Evolutionary conservation across 495 filamentous ascomycete genomes (phyloP), one percentile per base, ranked within the genome.

Genomic region (Clohesyomyces aquaticus): DNA sequence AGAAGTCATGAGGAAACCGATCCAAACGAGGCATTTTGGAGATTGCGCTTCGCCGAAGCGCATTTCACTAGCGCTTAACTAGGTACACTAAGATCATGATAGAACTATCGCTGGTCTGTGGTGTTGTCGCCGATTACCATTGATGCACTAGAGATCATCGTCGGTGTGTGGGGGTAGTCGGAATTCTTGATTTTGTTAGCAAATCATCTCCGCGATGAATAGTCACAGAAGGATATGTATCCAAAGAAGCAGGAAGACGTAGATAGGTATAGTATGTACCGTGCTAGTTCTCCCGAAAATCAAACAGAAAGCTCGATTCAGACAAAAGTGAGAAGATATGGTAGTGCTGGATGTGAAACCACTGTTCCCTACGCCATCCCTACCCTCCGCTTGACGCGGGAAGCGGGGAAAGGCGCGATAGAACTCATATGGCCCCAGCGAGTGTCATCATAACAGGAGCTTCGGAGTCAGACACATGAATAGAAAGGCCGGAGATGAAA

Each of bases 351-450:
- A 19, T 57, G 22, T 43, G 54, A 23, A 57, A 46, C 16, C 54
- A 26, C 46, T 27, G 54, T 46, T 22, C 4, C 3, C 18, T 57
- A 6, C 22, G 9, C 12, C 18, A 18, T 6, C 35, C 11, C 32
- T 14, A 38, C 32, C 6, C 32, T 38, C 32, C 14, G 6, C 32
- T 38, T 14, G 32, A 6, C 6, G 32, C 14, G 14, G 6, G 4
- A 4, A 45, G 11, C 41, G 19, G 54, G 32, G 32, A 38, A 38
- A 46, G 8, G 9, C n/a, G 14, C 2, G 35, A 46, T 32, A 3
- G 43, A 26, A 54, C 58, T 61, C 58, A 41, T 61, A 61, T 61
- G 58, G 58, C 58, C 58, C 58, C 58, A 52, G 58, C 58, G 41
- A 42, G 4, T 52, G 46, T 61, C 58, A 53, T 61, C 58, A 61